Base-by-base conservation (phyloP, 257 asterid species). In the Nicotiana otophora region DNA sequence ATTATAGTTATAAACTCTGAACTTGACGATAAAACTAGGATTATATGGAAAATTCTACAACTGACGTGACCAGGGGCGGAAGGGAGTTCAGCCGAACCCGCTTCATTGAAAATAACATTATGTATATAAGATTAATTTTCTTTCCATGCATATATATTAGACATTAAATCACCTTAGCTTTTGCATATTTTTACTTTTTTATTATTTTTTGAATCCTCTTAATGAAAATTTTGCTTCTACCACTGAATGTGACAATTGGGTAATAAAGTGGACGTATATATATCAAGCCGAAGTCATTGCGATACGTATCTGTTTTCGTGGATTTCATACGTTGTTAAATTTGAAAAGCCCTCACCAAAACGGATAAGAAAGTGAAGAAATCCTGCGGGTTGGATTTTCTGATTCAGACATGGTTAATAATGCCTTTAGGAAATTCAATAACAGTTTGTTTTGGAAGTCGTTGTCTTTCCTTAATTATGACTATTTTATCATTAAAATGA, bases 241-340 rank as follows among this genome's bases (percentile, higher is more conserved):
- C 48, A 0, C 48, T 39, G 11, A 0, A 39, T 7, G 3, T 39
- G 11, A 7, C 48, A 23, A 23, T 23, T 62, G 28, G 7, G 7
- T 62, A 62, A 23, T 62, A 62, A 62, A 10, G 5, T 23, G 68
- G 68, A 10, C 17, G 26, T 23, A 23, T 23, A 23, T 23, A 62
- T 62, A 62, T 62, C 68, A 15, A 33, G 16, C 20, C 81, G 86
- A 85, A 81, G 69, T 86, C 68, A 53, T 30, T 58, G 58, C 70
- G 87, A 87, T 86, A 69, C 85, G 91, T 63, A 64, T 72, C 83
- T 82, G 84, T 81, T 86, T 79, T 78, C 65, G 83, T 81, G 76
- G 90, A 87, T 90, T 83, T 87, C 90, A 81, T 87, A 86, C 89
- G 84, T 87, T 83, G 85, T 78, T 79, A 68, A 39, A 84, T 55